A percentile compares a stretch with the other conserved stretches of the same genome.
phyloP scores from a whole-genome alignment of 1,284 basidiomycete genomes.

The Somion occarium region DNA sequence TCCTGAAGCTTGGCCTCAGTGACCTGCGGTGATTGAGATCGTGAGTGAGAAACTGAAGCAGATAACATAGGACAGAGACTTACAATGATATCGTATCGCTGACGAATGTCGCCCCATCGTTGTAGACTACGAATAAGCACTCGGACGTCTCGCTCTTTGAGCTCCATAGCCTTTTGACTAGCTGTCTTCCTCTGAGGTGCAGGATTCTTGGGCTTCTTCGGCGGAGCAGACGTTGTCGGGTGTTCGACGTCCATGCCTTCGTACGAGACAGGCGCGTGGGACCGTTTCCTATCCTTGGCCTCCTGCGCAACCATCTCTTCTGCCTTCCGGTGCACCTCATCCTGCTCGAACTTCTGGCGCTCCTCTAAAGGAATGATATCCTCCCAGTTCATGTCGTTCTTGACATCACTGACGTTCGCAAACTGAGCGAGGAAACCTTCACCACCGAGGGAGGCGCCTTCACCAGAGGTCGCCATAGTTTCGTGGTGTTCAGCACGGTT shows the following conservation, averaged over 20 bases:
- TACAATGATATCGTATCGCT: conserved; percentile 92
- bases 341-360: conserved; percentile 81
- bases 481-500: conserved; percentile 97
- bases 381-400: conserved; percentile 98
- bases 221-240: conserved; percentile 48
- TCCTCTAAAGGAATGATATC: conserved; percentile 97
- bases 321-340: conserved; percentile 71
- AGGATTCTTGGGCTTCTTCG: conserved; percentile 69
- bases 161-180: conserved; percentile 90
- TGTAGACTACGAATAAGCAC: conserved; percentile 94
- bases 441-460: conserved; percentile 88
- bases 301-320: conserved; percentile 66
- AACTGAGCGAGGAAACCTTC: conserved; percentile 96
- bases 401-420: conserved; percentile 95
- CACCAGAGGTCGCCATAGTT: conserved; percentile 77
- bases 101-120: conserved; percentile 96
- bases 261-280: conserved; percentile 84
- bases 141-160: conserved; percentile 96
- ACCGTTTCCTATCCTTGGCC: conserved; percentile 73
- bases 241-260: conserved; percentile 90
- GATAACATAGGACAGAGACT: conserved; percentile 28
- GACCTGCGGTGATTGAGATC: conserved; percentile 46
- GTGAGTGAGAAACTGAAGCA: conserved; percentile 8
- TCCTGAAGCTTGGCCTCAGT: conserved; percentile 89
- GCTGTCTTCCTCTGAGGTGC: conserved; percentile 77